Base-by-base conservation (phyloP, 495 filamentous ascomycete species). In the Talaromyces wortmannii region DNA sequence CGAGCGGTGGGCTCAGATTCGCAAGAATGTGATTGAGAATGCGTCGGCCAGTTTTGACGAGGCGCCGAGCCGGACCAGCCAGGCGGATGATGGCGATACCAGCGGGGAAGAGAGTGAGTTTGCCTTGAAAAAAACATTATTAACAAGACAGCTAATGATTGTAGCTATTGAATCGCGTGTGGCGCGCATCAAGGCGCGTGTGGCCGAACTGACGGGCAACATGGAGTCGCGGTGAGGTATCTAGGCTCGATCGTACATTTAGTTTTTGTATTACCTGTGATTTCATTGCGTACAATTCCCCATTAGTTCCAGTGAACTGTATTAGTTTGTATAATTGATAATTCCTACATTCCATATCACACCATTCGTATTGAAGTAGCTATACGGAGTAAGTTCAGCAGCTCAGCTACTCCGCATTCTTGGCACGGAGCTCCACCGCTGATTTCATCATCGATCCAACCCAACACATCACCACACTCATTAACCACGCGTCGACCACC, bases 41-140 rank as follows among this genome's bases (percentile, higher is more conserved):
- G 85, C 83, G 7, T 67, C 68, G 50, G 71, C 79, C 44, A 73
- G 77, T 45, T 76, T 76, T 13, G 86, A 88, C 61, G 85, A 90
- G 59, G 66, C 63, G 32, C 63, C 63, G 16, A 54, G 59, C 18
- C 65, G 64, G 31, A 53, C 63, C 52, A 79, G 74, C 63, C 68
- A 71, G 49, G 82, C 81, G 3, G 85, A 92, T 55, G 91, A 95
- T 63, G 90, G 83, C 17, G 88, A 95, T 57, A 94, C 89, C 16
- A 96, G 89, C 65, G 92, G 88, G 16, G 95, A 98, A 80, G 94
- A 98, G 77, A 96, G 91, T 91, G 80, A 83, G 90, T 83, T 56
- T 17, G 30, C 31, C 4, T 47, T 16, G 2, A 2, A 2, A 23
- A 2, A 23, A 30, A 11, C 6, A 48, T 45, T 5, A 56, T 16